Base-by-base conservation (phyloP, 1,139 yeast genomes). In the Kodamaea ohmeri region DNA sequence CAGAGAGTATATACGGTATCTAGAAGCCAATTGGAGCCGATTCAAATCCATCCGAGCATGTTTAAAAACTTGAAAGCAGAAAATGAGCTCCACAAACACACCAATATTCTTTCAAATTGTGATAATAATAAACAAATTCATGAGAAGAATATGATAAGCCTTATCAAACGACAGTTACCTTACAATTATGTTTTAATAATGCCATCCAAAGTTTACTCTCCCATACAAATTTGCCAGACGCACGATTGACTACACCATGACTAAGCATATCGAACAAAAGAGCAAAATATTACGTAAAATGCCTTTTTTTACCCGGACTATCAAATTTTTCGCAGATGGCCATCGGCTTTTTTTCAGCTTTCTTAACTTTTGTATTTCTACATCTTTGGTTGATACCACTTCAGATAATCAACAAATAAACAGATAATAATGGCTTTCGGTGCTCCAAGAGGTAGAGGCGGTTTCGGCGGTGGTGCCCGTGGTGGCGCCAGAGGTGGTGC, bases 401-500 rank as follows among this genome's bases (percentile, higher is more conserved):
- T 12, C 6, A 16, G 13, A 27, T 26, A 13, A 31, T 21, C 25
- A 31, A 39, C 21, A 37, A 18, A 36, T 36, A 36, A 34, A 26
- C 35, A 33, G 35, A 38, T 25, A 20, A 56, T 45, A 52, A 61
- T 61, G 64, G 61, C 63, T 46, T 61, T 60, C 52, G 61, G 63
- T 45, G 66, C 61, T 53, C 59, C 58, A 48, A 53, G 62, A 50
- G 63, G 63, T 45, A 55, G 62, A 48, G 55, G 52, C 51, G 55
- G 62, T 49, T 72, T 78, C 53, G 66, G 70, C 47, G 47, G 50
- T 40, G 47, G 49, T 37, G 19, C 30, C 30, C 40, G 52, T 34
- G 50, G 55, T 42, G 54, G 60, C 35, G 43, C 45, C 34, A 34
- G 80, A 46, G 79, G 80, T 49, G 80, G 80, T 39, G 56, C 67